Evolutionary conservation across 129 eudicot genomes (phyloP), one percentile per base, ranked within the genome.

Genomic region (Chrysanthemum seticuspe): DNA sequence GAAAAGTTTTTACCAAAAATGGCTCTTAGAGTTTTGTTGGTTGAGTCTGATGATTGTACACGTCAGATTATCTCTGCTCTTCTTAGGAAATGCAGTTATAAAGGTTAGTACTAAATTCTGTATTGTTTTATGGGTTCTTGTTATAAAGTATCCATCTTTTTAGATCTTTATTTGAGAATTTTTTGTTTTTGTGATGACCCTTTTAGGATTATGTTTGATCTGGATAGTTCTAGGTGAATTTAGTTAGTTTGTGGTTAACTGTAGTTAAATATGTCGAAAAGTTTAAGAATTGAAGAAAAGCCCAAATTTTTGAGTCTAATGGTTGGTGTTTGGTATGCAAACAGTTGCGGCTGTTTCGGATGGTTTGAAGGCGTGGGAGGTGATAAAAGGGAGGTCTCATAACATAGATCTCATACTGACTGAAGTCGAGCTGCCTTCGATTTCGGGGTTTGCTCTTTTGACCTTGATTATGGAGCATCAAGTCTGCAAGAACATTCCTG

Each of bases 281-380:
- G 45, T 40, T 40, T 5, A 40, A 40, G 47, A 40, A 40, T 6
- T 40, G 10, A 40, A 40, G 47, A 40, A 40, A 40, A 40, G 47
- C 47, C 47, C 47, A 6, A 40, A 40, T 40, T 40, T 6, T 40
- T 40, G 47, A 40, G 51, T 73, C 13, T 50, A 60, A 77, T 69
- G 51, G 21, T 3, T 40, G 47, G 34, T 71, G 72, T 71, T 8
- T 65, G 23, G 15, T 3, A 47, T 70, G 65, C 12, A 57, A 48
- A 68, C 89, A 92, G 98, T 92, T 84, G 90, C 89, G 68, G 83
- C 98, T 49, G 95, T 87, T 78, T 62, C 92, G 44, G 96, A 92
- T 85, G 98, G 98, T 73, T 68, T 89, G 21, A 87, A 89, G 83
- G 98, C 98, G 21, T 92, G 96, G 98, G 96, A 89, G 71, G 72